Evolutionary conservation across 306 rosid species (phyloP).

Genomic region (Vigna unguiculata): DNA sequence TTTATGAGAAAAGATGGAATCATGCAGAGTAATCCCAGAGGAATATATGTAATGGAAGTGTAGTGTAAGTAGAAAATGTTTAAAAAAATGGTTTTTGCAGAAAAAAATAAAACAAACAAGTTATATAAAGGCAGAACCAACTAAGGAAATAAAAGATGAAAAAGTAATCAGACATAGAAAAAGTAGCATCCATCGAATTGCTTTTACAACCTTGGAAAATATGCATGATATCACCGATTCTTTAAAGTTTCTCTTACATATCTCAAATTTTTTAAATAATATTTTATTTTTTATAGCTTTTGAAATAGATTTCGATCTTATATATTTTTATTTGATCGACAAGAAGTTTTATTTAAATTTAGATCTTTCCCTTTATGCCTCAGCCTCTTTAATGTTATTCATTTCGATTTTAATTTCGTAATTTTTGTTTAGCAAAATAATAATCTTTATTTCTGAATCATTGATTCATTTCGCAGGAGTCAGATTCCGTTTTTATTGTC

Average conservation of each 20-base stretch:
- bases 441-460: not conserved
- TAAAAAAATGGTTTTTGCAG: not conserved
- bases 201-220: constrained; percentile 44
- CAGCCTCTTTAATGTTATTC: not conserved
- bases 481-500: not conserved
- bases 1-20: constrained; percentile 31
- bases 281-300: not conserved
- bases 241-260: constrained; percentile 40
- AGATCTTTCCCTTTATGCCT: not conserved
- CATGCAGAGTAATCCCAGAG: not conserved
- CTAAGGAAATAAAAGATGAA: constrained; percentile 37
- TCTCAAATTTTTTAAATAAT: not conserved
- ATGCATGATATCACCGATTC: constrained; percentile 18
- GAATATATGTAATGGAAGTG: constrained; percentile 14
- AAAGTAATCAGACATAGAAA: constrained; percentile 41
- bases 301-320: not conserved
- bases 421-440: not conserved
- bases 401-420: not conserved
- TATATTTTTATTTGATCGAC: not conserved
- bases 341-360: not conserved
- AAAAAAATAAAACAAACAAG: constrained; percentile 14
- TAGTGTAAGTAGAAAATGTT: not conserved
- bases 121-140: constrained; percentile 25
- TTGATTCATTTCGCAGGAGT: not conserved
- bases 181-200: constrained; percentile 34